Base-by-base conservation (phyloP, 345 rosid species). In the Ceriops decandra region DNA sequence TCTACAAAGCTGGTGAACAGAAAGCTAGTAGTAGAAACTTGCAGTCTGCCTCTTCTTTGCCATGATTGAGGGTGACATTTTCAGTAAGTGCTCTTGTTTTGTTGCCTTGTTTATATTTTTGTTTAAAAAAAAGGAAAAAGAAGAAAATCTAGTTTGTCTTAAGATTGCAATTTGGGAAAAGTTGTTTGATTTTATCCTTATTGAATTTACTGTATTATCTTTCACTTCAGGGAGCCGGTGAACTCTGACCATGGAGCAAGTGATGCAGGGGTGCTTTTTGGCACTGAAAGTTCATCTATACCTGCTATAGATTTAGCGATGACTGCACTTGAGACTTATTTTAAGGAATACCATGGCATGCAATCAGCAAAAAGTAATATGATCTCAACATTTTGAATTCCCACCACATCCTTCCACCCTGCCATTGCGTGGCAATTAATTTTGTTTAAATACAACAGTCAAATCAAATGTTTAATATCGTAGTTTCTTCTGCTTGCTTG, bases 31-130 rank as follows among this genome's bases (percentile, higher is more conserved):
- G 64, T 66, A 66, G 62, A 76, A 74, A 62, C 57, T 61, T 85
- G 89, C 84, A 83, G 58, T 80, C 90, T 30, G 71, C 72, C 24
- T 74, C 87, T 26, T 68, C 83, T 62, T 78, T 79, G 47, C 61
- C 78, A 62, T 83, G 80, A 82, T 32, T 73, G 19, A 63, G 33
- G 0, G 49, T 13, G 20, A 11, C 1, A 22, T 0, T 38, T 26
- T 7, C 9, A 26, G 20, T 63, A 57, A 58, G 68, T 52, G 22
- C 24, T 42, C 24, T 5, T 20, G 66, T 28, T 52, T 74, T 19
- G 5, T 56, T 27, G 11, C 38, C 27, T 52, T 36, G 26, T 4
- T 33, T 22, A 57, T 22, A 52, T 38, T 42, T n/a, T 64, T 31
- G 51, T 46, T 30, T 26, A 5, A 1, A 42, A 42, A 10, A 7